These are phyloP conservation scores for Curvularia verruculosa DNA, from an alignment of 2,329 filamentous ascomycete species.

Conservation along the genomic window DNA sequence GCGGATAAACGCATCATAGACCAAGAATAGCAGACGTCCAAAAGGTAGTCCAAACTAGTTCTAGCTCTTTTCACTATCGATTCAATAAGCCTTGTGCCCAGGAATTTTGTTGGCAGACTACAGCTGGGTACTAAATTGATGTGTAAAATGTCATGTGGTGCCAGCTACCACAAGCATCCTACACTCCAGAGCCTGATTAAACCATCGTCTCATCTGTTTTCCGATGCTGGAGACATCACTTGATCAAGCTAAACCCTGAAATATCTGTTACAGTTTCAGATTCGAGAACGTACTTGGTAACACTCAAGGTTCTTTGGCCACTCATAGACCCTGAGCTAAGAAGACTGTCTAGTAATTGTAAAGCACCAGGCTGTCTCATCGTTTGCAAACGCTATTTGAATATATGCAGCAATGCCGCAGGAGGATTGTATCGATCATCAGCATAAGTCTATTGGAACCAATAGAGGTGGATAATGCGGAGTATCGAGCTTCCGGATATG, in stretches of 20 bases:
- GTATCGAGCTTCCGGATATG: conserved; percentile 21
- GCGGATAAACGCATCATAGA: conserved; percentile 4
- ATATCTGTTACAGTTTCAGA: not conserved
- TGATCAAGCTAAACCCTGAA: too few relatives aligned
- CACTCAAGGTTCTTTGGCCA: not conserved
- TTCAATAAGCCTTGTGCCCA: not conserved
- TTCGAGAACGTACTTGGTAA: not conserved
- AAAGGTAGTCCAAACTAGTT: not conserved
- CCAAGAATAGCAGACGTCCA: not conserved
- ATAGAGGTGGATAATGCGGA: conserved; percentile 10
- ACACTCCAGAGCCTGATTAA: not conserved
- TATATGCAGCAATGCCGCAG: not conserved
- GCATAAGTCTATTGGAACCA: not conserved
- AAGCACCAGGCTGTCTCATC: not conserved
- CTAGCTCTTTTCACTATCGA: not conserved
- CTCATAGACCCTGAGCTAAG: not conserved
- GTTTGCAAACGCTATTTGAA: not conserved
- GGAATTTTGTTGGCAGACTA: not conserved
- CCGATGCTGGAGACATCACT: too few relatives aligned
- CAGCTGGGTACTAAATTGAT: not conserved
- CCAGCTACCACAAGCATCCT: not conserved
- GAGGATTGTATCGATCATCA: not conserved
- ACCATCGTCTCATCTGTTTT: not conserved
- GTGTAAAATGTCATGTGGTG: not conserved
- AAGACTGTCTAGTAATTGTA: not conserved